A percentile compares a stretch with the other conserved stretches of the same genome.
Evolutionary conservation across 2,329 filamentous ascomycete genomes (phyloP).

Genomic region (Samsoniella hepiali): DNA sequence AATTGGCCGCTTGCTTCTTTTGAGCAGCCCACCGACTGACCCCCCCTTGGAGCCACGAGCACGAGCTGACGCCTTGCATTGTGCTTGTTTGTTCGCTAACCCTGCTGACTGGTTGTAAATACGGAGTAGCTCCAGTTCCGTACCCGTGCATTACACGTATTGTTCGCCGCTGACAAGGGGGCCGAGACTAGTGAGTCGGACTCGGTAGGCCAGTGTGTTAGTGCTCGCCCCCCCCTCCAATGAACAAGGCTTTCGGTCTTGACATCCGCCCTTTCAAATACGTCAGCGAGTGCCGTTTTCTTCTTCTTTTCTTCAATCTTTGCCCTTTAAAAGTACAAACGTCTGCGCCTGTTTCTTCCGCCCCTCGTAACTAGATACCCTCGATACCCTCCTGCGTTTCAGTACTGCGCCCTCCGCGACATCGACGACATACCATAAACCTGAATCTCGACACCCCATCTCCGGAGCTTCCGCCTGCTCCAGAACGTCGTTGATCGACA

Average conservation of each 20-base stretch:
- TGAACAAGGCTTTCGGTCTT: background rate
- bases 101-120: background rate
- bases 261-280: background rate
- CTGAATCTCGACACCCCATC: background rate
- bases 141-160: background rate
- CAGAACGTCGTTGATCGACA: background rate
- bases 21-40: background rate
- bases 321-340: background rate
- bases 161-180: constrained; percentile 2
- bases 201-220: background rate
- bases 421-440: no score
- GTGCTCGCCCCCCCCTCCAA: background rate
- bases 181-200: background rate
- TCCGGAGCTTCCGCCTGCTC: background rate
- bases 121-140: background rate
- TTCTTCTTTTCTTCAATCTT: background rate
- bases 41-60: background rate
- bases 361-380: background rate
- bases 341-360: background rate
- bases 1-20: background rate
- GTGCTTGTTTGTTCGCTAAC: background rate
- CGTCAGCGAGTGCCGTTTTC: background rate
- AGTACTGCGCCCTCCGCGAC: background rate
- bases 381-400: background rate
- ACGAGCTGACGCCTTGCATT: background rate